These are phyloP conservation scores for Ascochyta clinopodiicola DNA, from an alignment of 2,329 filamentous ascomycete genomes.

Conservation along the genomic window DNA sequence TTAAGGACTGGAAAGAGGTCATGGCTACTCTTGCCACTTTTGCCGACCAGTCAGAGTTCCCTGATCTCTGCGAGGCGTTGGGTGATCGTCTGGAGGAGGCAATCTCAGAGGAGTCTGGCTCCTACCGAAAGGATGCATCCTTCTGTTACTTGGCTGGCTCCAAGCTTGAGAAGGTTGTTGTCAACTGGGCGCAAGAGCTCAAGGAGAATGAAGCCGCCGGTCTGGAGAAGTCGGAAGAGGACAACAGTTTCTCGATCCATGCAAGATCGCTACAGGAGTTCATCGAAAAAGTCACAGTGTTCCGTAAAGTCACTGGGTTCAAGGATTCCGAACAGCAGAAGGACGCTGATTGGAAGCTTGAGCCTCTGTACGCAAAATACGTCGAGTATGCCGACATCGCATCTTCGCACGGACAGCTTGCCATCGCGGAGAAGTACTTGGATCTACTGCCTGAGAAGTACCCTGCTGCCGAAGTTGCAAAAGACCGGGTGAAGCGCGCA, in stretches of 20 bases:
- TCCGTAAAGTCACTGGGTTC: conserved; percentile 93
- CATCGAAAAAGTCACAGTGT: conserved; percentile 97
- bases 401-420: conserved; percentile 85
- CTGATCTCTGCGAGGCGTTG: conserved; percentile 91
- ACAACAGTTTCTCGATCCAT: conserved; percentile 90
- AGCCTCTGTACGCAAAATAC: conserved; percentile 89
- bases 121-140: conserved; percentile 80
- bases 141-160: conserved; percentile 97
- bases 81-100: conserved; percentile 87
- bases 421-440: conserved; percentile 88
- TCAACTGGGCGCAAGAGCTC: conserved; percentile 91
- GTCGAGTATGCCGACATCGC: conserved; percentile 96
- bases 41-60: conserved; percentile 87
- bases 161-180: conserved; percentile 95
- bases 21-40: conserved; percentile 97
- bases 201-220: conserved; percentile 80
- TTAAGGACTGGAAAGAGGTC: conserved; percentile 94
- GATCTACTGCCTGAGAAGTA: conserved; percentile 84
- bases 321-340: conserved; percentile 76
- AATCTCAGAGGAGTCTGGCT: conserved; percentile 58
- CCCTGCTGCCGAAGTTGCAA: conserved; percentile 83
- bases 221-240: conserved; percentile 71
- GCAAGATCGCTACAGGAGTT: conserved; percentile 87
- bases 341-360: conserved; percentile 85
- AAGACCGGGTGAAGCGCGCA: conserved; percentile 83